Percentiles rank a stretch among this genome's conserved stretches.
Evolutionary conservation across 2,329 filamentous ascomycete genomes (phyloP).

Genomic region (Cladophialophora carrionii): DNA sequence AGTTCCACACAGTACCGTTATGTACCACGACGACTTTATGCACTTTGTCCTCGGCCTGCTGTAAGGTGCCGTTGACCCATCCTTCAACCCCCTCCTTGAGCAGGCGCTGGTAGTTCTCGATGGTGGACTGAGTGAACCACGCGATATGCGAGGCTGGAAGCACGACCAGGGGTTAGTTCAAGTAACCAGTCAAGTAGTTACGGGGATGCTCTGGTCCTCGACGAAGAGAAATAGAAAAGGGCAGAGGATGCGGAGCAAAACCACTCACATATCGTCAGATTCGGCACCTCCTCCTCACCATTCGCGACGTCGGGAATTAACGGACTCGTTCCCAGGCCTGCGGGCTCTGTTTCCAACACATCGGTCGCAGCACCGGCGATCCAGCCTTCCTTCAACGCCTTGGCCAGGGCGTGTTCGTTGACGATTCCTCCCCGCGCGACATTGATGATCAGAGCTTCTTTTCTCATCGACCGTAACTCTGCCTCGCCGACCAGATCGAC

Average conservation of each 20-base stretch:
- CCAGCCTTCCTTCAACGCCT: slow-evolving; percentile 49
- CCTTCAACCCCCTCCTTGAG: slow-evolving; percentile 54
- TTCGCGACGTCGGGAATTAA: slow-evolving; percentile 45
- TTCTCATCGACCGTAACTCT: slow-evolving; percentile 53
- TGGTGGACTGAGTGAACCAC: slow-evolving; percentile 56
- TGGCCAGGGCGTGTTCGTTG: slow-evolving; percentile 54
- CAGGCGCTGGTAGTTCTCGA: slow-evolving; percentile 51
- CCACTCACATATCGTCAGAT: slow-evolving; percentile 49
- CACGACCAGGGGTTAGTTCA: background rate
- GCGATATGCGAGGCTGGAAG: slow-evolving; percentile 55
- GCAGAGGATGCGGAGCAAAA: too few species aligned
- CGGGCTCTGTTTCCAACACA: slow-evolving; percentile 56
- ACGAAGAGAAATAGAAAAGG: background rate
- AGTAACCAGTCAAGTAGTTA: background rate
- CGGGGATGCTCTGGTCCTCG: too few species aligned
- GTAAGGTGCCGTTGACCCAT: slow-evolving; percentile 33
- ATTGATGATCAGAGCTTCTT: slow-evolving; percentile 54
- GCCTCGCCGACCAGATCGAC: slow-evolving; percentile 43
- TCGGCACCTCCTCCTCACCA: slow-evolving; percentile 50
- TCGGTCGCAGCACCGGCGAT: slow-evolving; percentile 57
- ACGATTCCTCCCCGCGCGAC: slow-evolving; percentile 57
- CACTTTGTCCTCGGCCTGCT: slow-evolving; percentile 22
- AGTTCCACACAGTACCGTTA: slow-evolving; percentile 33
- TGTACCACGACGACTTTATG: slow-evolving; percentile 32
- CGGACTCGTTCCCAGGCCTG: slow-evolving; percentile 49